Conservation (phyloP, 495 filamentous ascomycete genomes). For the Tirmania nivea region DNA sequence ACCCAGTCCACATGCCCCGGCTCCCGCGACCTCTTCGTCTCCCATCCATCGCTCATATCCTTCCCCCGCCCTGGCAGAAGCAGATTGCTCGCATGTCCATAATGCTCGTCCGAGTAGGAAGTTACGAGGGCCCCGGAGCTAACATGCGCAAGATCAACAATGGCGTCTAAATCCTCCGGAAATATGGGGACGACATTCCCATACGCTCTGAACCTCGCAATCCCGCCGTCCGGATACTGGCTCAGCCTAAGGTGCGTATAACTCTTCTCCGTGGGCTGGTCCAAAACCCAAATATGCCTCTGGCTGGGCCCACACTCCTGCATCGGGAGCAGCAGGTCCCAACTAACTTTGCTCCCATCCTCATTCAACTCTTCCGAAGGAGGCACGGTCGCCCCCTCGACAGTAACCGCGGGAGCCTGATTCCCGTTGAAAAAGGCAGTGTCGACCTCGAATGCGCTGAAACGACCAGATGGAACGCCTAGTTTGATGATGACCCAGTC, state of each 20-base stretch:
- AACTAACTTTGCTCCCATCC: conserved; percentile 16
- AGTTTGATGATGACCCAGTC: conserved; percentile 73
- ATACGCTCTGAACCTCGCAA: conserved; percentile 65
- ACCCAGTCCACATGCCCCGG: conserved; percentile 72
- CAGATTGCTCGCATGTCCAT: conserved; percentile 61
- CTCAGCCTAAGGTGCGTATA: conserved; percentile 71
- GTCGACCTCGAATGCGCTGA: conserved; percentile 67
- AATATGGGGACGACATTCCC: conserved; percentile 56
- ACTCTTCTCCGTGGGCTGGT: conserved; percentile 32
- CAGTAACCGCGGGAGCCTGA: conserved; percentile 58
- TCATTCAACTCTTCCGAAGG: conserved; percentile 32
- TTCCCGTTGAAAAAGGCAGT: conserved; percentile 76
- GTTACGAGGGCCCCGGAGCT: conserved; percentile 61
- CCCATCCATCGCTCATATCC: conserved; percentile 93
- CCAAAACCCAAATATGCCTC: conserved; percentile 59
- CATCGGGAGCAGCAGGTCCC: conserved; percentile 50
- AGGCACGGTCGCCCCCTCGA: conserved; percentile 55
- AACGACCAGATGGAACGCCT: conserved; percentile 52
- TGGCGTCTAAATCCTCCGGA: conserved; percentile 33
- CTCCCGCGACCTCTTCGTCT: conserved; percentile 58
- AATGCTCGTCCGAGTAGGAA: conserved; percentile 67
- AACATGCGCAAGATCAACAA: conserved; percentile 66
- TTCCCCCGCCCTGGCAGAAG: conserved; percentile 66
- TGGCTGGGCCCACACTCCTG: conserved; percentile 55
- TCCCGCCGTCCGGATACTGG: conserved; percentile 87